These are phyloP conservation scores for Suhomyces sp. DNA, from an alignment of 805 yeast species.

Conservation along the genomic window DNA sequence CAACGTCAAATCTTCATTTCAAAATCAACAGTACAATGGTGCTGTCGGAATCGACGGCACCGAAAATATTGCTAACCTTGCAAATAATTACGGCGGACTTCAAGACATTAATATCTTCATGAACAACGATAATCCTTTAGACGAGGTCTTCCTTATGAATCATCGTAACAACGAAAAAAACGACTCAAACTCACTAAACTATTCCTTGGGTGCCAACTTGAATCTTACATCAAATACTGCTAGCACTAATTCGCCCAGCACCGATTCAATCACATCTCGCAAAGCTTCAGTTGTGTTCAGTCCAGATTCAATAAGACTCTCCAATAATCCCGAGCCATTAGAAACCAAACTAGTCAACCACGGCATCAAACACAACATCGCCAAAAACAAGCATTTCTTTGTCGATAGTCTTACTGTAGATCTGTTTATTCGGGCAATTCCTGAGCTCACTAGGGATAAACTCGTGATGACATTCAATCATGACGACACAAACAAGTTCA, in stretches of 20 bases:
- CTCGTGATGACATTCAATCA: slow-evolving; percentile 28
- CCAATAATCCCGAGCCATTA: slow-evolving; percentile 8
- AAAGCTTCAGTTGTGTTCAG: slow-evolving; percentile 10
- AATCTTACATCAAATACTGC: slow-evolving; percentile 18
- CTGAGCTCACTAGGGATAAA: slow-evolving; percentile 19
- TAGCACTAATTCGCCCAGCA: slow-evolving; percentile 26
- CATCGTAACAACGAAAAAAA: slow-evolving; percentile 4
- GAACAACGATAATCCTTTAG: slow-evolving; percentile 38
- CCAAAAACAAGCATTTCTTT: slow-evolving; percentile 33
- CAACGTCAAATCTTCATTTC: not conserved
- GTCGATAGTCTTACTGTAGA: slow-evolving; percentile 37
- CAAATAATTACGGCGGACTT: slow-evolving; percentile 19
- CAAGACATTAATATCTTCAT: slow-evolving; percentile 38
- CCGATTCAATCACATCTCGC: slow-evolving; percentile 17
- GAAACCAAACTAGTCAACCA: slow-evolving; percentile 16
- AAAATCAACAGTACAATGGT: not conserved
- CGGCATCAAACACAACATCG: slow-evolving; percentile 19
- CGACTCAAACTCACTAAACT: not conserved
- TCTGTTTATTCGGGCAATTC: slow-evolving; percentile 29
- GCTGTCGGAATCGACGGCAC: not conserved
- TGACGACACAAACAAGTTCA: slow-evolving; percentile 18
- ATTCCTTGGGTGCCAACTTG: not conserved
- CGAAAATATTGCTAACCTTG: not conserved
- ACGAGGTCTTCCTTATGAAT: slow-evolving; percentile 26
- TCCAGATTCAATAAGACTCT: slow-evolving; percentile 4